Base-by-base conservation (phyloP, 2,329 filamentous ascomycete genomes). In the Trichoderma sp. region DNA sequence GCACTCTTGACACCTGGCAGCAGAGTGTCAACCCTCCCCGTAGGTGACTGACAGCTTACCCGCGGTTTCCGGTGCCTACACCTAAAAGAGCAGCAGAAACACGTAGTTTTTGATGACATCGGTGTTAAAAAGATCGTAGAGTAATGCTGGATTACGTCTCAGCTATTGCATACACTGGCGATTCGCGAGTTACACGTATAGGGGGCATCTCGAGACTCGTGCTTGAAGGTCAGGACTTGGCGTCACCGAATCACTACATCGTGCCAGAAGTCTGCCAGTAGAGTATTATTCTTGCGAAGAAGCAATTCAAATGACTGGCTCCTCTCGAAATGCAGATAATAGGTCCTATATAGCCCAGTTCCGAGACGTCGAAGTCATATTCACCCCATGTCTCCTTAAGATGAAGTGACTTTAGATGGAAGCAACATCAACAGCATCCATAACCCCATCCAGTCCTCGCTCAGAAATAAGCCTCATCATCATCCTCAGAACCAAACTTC, bases 401-500 rank as follows among this genome's bases (percentile, higher is more conserved):
- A 19, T 34, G n/a, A 39, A 47, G 15, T 7, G 12, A 47, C 59
- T 7, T 19, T 26, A 7, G 12, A 39, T 47, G 26, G 50, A 7
- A 19, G 41, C 5, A 34, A 47, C 14, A 45, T 28, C 26, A 34
- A 28, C 7, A 39, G 3, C 41, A n/a, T 7, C 24, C 39, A 45
- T 39, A 39, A 5, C 5, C 5, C 1, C 5, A 14, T 26, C 12
- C 15, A 26, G 15, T 1, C 5, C n/a, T 5, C n/a, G 10, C 59
- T 34, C 28, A 52, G 50, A 52, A 63, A 39, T 39, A 63, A 28
- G 47, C 7, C 5, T 5, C 19, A 4, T 26, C 59, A 1, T 54
- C n/a, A 7, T 57, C 44, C 68, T 72, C 68, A 6, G 68, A 64
- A 4, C 65, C 64, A 17, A 64, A 64, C 30, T 67, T 63, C 21